A percentile compares a stretch with the other conserved stretches of the same genome.
Evolutionary conservation across 2,329 filamentous ascomycete species (phyloP).

Genomic region (Diaporthe ilicicola): DNA sequence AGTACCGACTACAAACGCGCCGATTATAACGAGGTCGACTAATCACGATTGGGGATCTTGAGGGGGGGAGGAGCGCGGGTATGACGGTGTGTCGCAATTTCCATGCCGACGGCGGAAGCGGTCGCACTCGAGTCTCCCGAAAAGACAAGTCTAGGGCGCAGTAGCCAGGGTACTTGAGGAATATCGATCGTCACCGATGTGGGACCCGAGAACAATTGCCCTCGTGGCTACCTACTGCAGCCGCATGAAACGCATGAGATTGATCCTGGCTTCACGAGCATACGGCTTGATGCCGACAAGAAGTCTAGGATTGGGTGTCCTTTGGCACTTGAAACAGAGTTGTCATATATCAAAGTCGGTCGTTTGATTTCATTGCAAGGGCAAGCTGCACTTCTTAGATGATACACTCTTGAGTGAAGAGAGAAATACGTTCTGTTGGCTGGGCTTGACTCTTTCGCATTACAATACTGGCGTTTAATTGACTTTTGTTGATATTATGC

Average conservation of each 20-base stretch:
- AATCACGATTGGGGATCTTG: background rate
- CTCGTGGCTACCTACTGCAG: background rate
- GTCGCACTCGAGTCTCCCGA: no score
- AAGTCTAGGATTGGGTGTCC: background rate
- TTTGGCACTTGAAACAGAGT: background rate
- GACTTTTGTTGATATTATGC: slow-evolving; percentile 22
- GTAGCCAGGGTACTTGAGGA: background rate
- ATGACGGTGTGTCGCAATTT: background rate
- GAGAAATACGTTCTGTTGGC: background rate
- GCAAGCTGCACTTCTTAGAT: slow-evolving; percentile 20
- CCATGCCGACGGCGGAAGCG: background rate
- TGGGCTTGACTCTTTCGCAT: slow-evolving; percentile 21
- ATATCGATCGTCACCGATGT: background rate
- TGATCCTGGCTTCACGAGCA: background rate
- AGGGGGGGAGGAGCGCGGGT: background rate
- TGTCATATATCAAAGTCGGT: slow-evolving; percentile 30
- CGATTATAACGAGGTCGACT: slow-evolving; percentile 24
- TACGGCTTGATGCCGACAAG: slow-evolving; percentile 12
- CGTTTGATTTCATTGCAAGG: slow-evolving; percentile 20
- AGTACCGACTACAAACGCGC: background rate
- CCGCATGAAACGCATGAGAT: background rate
- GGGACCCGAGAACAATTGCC: background rate
- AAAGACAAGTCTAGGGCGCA: background rate
- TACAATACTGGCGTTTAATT: slow-evolving; percentile 38
- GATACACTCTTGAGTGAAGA: background rate